Percentiles rank a stretch among this genome's conserved stretches.
Evolutionary conservation across 176 grass and related monocot species (phyloP).

Genomic region (Coix lacrymajobi): DNA sequence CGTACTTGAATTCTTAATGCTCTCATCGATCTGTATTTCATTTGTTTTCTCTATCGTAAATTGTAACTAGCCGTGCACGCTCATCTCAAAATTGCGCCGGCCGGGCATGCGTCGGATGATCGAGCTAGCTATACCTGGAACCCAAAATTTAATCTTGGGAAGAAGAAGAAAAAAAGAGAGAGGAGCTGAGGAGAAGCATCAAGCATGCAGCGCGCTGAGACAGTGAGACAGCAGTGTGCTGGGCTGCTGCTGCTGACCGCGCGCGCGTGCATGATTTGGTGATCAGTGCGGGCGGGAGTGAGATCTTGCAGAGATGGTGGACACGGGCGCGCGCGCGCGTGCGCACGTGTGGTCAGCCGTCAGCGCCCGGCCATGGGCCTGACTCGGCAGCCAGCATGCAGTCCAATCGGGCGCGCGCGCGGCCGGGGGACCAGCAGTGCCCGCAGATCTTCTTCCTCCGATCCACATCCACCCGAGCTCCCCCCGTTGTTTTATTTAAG

Average conservation of each 20-base stretch:
- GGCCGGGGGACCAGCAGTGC: constrained; percentile 53
- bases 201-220: too few relatives aligned
- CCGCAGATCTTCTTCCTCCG: constrained; percentile 15
- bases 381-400: background rate
- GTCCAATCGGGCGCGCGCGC: constrained; percentile 30
- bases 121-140: too few relatives aligned
- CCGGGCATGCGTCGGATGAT: too few relatives aligned
- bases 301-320: background rate
- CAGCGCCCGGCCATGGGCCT: constrained; percentile 50
- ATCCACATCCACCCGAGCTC: background rate
- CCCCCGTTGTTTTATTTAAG: constrained; percentile 11
- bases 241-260: background rate
- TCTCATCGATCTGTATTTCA: background rate
- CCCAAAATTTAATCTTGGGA: too few relatives aligned
- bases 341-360: constrained; percentile 43
- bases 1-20: background rate
- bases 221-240: background rate
- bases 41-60: background rate
- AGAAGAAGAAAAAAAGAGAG: too few relatives aligned
- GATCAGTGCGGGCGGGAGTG: constrained; percentile 12
- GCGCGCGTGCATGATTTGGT: background rate
- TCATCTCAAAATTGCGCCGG: background rate
- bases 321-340: background rate
- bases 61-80: background rate
- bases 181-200: too few relatives aligned